Evolutionary conservation across 2,329 filamentous ascomycete genomes (phyloP).

Genomic region (Karstenula rhodostoma): DNA sequence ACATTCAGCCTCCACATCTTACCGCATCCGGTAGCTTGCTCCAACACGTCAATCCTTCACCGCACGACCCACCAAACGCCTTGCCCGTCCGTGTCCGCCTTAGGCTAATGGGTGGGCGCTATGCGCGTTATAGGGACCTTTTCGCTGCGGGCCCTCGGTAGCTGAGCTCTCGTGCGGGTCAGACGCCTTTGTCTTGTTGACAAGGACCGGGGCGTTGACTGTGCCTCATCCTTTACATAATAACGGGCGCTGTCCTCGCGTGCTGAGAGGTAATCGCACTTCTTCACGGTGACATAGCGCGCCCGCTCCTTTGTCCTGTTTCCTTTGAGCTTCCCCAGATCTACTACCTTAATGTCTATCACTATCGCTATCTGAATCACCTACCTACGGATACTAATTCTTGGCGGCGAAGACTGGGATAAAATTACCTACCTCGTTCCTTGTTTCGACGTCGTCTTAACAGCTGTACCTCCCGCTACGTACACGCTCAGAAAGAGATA

Average conservation of each 20-base stretch:
- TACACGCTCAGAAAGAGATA: not conserved
- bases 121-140: not conserved
- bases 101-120: not conserved
- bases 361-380: not conserved
- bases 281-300: not conserved
- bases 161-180: not conserved
- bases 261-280: not conserved
- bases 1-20: not conserved
- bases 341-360: slow-evolving; percentile 7
- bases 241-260: not conserved
- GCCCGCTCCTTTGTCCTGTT: slow-evolving; percentile 1
- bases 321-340: not conserved
- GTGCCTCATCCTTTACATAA: slow-evolving; percentile 9
- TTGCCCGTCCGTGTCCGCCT: not conserved
- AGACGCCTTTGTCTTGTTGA: slow-evolving; percentile 2
- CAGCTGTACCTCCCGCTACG: not conserved
- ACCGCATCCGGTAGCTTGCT: not conserved
- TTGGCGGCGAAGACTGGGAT: not conserved
- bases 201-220: slow-evolving; percentile 1
- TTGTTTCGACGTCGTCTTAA: not conserved
- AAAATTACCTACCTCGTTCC: no score
- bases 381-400: not conserved
- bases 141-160: not conserved
- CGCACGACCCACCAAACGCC: not conserved
- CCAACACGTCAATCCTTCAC: not conserved